Evolutionary conservation across 192 early-diverging fungal genomes (phyloP), one percentile per base, ranked within the genome.

Genomic region (Powellomyces hirtus): DNA sequence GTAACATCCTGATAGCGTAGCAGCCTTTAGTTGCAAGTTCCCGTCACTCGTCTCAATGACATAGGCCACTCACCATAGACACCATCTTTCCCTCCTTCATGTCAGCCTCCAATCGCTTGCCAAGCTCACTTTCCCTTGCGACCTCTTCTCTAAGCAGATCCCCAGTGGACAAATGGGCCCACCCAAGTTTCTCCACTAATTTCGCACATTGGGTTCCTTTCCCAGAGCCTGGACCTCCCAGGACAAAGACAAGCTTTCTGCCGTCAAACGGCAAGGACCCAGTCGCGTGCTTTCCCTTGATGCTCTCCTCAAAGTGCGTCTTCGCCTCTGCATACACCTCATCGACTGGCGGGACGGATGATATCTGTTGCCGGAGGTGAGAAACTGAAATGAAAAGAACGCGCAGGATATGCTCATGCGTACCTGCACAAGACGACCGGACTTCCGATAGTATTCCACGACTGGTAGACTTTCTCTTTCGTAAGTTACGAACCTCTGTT

Each of bases 41-140:
- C n/a, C n/a, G n/a, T n/a, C n/a, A n/a, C n/a, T n/a, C n/a, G 26
- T n/a, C n/a, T n/a, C n/a, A n/a, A n/a, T n/a, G n/a, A n/a, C n/a
- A n/a, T n/a, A 56, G 36, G 38, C n/a, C n/a, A n/a, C n/a, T 37
- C 66, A 80, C 77, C 38, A 81, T 62, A 24, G 87, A 77, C 13
- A 88, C 81, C 67, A 88, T 84, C 75, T 88, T 84, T 13, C 87
- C 87, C 51, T 88, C 76, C 51, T 74, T 76, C 78, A 88, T 87
- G 24, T 70, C 62, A 1, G 44, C 73, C 38, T 78, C 74, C 8
- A 88, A 55, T 44, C 74, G 50, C 20, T 68, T 27, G 5, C 81
- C 86, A 11, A 85, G 49, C 27, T 49, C 52, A 6, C 77, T 73
- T 0, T 77, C 84, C 16, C 66, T 68, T 7, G 76, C 67, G 4